Percentiles rank a stretch among this genome's conserved stretches.
These are phyloP conservation scores for Diphasiastrum complanatum DNA, from an alignment of 83 land plant genomes.

Conservation along the genomic window DNA sequence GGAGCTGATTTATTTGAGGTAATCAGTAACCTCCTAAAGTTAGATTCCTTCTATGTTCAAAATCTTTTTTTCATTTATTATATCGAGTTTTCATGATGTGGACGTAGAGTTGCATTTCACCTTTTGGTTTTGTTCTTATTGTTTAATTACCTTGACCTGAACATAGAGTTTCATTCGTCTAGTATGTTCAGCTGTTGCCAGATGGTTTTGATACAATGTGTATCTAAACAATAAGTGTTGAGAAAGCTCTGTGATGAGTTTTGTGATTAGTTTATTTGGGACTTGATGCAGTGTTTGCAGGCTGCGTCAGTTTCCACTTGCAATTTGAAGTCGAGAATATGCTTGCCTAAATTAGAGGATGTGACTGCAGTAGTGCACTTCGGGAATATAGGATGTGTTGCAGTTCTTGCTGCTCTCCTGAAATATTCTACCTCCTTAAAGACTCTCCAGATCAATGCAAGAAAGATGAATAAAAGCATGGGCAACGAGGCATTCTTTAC, in stretches of 20 bases:
- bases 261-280: neutral
- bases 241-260: too few relatives aligned
- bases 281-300: slow-evolving; percentile 28
- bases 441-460: slow-evolving; percentile 26
- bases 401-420: slow-evolving; percentile 22
- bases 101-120: neutral
- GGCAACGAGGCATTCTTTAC: slow-evolving; percentile 28
- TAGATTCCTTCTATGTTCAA: neutral
- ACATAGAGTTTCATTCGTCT: too few relatives aligned
- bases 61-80: neutral
- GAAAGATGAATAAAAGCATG: slow-evolving; percentile 20
- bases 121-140: too few relatives aligned
- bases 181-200: too few relatives aligned
- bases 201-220: too few relatives aligned
- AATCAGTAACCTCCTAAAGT: too few relatives aligned
- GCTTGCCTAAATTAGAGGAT: slow-evolving; percentile 23
- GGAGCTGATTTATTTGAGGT: slow-evolving; percentile 39
- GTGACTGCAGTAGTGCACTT: slow-evolving; percentile 15
- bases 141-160: too few relatives aligned
- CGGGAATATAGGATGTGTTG: slow-evolving; percentile 22
- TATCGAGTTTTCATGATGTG: neutral
- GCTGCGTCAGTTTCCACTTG: slow-evolving; percentile 16
- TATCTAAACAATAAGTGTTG: too few relatives aligned
- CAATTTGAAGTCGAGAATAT: slow-evolving; percentile 6
- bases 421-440: slow-evolving; percentile 20